A percentile compares a stretch with the other conserved stretches of the same genome.
phyloP scores from a whole-genome alignment of 2,329 filamentous ascomycete species.

The Cladosporium phlei region DNA sequence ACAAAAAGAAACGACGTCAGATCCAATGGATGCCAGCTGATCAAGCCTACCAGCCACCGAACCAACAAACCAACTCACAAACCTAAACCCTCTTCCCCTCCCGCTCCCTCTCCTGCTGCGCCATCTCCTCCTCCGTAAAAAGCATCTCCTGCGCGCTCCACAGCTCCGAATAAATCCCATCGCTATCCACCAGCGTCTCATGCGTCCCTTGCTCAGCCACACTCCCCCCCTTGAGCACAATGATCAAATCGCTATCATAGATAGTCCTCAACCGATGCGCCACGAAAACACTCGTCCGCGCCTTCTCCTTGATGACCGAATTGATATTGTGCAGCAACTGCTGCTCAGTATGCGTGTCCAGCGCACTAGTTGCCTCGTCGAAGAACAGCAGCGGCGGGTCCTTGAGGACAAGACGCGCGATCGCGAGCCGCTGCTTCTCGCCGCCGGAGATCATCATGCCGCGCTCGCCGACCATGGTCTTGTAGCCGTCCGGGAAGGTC shows the following conservation, averaged over 20 bases:
- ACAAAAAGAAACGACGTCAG: no score
- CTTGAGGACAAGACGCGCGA: slow-evolving; percentile 79
- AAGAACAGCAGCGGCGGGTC: slow-evolving; percentile 89
- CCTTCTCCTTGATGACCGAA: slow-evolving; percentile 81
- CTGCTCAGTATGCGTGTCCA: slow-evolving; percentile 92
- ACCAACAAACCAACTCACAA: background rate
- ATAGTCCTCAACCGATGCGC: slow-evolving; percentile 90
- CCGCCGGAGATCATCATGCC: slow-evolving; percentile 94
- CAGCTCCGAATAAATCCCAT: slow-evolving; percentile 78
- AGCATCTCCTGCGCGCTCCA: slow-evolving; percentile 60
- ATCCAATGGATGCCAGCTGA: no score
- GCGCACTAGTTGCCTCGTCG: slow-evolving; percentile 86
- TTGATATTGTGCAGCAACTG: slow-evolving; percentile 89
- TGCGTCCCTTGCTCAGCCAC: slow-evolving; percentile 92
- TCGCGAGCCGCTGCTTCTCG: slow-evolving; percentile 85
- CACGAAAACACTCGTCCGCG: slow-evolving; percentile 87
- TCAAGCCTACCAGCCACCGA: no score
- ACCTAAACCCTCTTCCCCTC: slow-evolving; percentile 15
- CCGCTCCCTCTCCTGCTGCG: slow-evolving; percentile 13
- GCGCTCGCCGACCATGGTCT: slow-evolving; percentile 86
- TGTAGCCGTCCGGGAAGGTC: slow-evolving; percentile 74
- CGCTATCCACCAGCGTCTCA: slow-evolving; percentile 70
- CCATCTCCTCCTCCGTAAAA: slow-evolving; percentile 30
- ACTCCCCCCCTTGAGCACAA: slow-evolving; percentile 76
- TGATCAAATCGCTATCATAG: slow-evolving; percentile 85